Evolutionary conservation across 2,329 filamentous ascomycete genomes (phyloP), one percentile per base, ranked within the genome.

Genomic region (Apiospora saccharicola): DNA sequence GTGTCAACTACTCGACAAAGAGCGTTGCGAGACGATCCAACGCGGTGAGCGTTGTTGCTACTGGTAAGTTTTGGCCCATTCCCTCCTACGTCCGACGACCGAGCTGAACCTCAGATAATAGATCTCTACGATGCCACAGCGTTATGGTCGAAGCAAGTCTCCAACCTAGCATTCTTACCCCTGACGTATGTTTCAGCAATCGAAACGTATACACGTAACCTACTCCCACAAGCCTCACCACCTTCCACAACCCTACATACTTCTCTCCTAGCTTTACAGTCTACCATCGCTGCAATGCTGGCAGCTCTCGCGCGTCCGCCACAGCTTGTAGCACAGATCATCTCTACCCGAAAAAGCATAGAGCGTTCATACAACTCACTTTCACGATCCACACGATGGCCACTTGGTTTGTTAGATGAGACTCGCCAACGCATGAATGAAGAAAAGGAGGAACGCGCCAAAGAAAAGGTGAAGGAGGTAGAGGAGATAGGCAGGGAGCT

Each of bases 331-430:
- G 87, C 88, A 43, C 90, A 91, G 74, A 97, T 98, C 80, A 86
- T 87, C n/a, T 85, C 89, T 6, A 89, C 93, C 5, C 92, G 92
- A 72, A 92, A 94, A 76, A 89, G 92, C 41, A 91, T 97, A 24
- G 92, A 97, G 76, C 91, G 95, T 30, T 93, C 92, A 77, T 91
- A 92, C 75, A 92, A 90, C 75, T 93, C 93, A 0, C 86, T 97
- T 16, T 90, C 89, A 24, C 90, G 93, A 64, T 91, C 91, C 0
- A 92, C 93, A 70, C 89, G 93, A 73, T 97, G 94, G 94, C 94
- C 94, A 12, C 87, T 96, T 0, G 89, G 92, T 51, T 83, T 98
- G 73, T 86, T 98, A 16, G 96, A 98, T 80, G 96, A 98, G 76
- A 94, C 95, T 0, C 89, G 96, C 26, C 92, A 93, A 79, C 90